Conservation (phyloP, 1,284 basidiomycete species). For the Cryptococcus jaspeensis region DNA sequence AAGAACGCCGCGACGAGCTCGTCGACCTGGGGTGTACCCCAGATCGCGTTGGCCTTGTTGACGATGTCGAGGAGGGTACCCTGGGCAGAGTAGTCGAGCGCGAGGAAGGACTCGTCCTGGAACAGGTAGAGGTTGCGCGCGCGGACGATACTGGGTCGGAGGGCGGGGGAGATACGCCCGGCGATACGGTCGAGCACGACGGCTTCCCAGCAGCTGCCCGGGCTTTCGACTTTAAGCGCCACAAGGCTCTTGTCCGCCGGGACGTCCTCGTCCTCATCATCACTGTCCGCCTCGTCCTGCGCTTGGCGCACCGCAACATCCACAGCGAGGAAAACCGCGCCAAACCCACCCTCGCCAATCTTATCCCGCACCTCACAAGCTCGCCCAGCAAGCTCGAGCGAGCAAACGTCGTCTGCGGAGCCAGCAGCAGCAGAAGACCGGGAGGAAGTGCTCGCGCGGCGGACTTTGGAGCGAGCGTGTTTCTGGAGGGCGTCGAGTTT, state of each 20-base stretch:
- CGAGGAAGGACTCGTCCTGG: slow-evolving; percentile 83
- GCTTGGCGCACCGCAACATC: slow-evolving; percentile 53
- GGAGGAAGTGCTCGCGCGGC: slow-evolving; percentile 41
- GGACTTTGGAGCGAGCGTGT: slow-evolving; percentile 50
- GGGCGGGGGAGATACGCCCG: slow-evolving; percentile 59
- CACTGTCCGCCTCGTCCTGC: slow-evolving; percentile 56
- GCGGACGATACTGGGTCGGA: slow-evolving; percentile 66
- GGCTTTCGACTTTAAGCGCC: slow-evolving; percentile 90
- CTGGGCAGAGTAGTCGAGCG: slow-evolving; percentile 85
- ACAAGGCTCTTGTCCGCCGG: slow-evolving; percentile 60
- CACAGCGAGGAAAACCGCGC: slow-evolving; percentile 81
- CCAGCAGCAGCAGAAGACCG: slow-evolving; percentile 31
- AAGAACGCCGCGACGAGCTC: slow-evolving; percentile 96
- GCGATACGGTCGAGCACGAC: slow-evolving; percentile 79
- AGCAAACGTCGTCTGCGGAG: slow-evolving; percentile 29
- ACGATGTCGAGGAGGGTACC: slow-evolving; percentile 92
- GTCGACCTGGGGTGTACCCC: slow-evolving; percentile 60
- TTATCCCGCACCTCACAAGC: slow-evolving; percentile 74
- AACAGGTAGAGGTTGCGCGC: slow-evolving; percentile 77
- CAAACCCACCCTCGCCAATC: slow-evolving; percentile 95
- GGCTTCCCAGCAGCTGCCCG: slow-evolving; percentile 90
- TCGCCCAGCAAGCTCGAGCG: slow-evolving; percentile 58
- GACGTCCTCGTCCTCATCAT: slow-evolving; percentile 61
- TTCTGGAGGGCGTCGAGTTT: slow-evolving; percentile 64
- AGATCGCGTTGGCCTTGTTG: slow-evolving; percentile 72